phyloP scores from a whole-genome alignment of 306 rosid species.

The Vigna unguiculata region DNA sequence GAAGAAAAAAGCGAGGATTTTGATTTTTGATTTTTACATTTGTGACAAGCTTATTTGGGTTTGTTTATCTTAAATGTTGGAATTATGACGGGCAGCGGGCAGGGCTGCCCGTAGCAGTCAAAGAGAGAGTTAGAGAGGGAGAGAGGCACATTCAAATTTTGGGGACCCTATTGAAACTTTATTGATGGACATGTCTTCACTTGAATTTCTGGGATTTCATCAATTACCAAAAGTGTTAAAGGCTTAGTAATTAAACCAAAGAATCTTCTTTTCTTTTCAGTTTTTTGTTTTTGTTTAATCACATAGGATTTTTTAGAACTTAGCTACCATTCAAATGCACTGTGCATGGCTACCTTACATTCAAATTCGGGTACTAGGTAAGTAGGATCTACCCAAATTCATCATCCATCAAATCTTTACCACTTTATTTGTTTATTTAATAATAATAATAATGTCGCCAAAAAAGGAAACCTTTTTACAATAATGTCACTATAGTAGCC shows the following conservation, averaged over 20 bases:
- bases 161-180: conserved; percentile 46
- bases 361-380: conserved; percentile 36
- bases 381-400: background rate
- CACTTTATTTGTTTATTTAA: background rate
- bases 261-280: conserved; percentile 47
- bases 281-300: conserved; percentile 25
- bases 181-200: conserved; percentile 33
- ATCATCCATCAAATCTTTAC: conserved; percentile 5
- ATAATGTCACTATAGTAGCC: background rate
- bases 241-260: conserved; percentile 33
- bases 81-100: conserved; percentile 57
- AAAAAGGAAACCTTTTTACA: background rate
- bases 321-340: conserved; percentile 36
- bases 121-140: conserved; percentile 38
- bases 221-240: conserved; percentile 50
- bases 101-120: conserved; percentile 51
- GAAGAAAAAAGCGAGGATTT: background rate
- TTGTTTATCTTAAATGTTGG: background rate
- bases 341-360: conserved; percentile 28
- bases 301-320: background rate
- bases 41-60: background rate
- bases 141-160: conserved; percentile 49
- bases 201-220: conserved; percentile 42
- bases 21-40: background rate
- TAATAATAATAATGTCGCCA: background rate